Conservation (phyloP, 1,284 basidiomycete species). For the Naganishia albida region DNA sequence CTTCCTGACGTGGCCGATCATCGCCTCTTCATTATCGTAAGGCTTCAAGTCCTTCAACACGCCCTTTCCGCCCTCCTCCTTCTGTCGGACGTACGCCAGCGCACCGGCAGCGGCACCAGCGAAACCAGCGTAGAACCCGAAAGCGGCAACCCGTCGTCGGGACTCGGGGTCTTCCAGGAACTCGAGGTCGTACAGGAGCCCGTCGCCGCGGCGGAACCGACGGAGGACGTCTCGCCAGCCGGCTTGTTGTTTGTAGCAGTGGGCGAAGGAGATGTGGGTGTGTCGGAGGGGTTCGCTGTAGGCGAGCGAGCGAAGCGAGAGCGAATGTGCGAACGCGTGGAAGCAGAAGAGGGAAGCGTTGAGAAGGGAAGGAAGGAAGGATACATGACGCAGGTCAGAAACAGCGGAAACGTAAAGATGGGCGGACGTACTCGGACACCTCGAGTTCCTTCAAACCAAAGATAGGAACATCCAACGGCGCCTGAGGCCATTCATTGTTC, state of each 20-base stretch:
- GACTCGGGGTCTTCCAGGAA: constrained; percentile 86
- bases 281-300: constrained; percentile 71
- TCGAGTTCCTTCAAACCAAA: constrained; percentile 96
- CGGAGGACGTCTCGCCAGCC: constrained; percentile 88
- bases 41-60: constrained; percentile 71
- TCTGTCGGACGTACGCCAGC: constrained; percentile 74
- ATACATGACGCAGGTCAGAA: neutral
- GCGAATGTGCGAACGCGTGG: neutral
- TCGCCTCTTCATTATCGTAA: constrained; percentile 76
- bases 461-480: constrained; percentile 75
- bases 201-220: constrained; percentile 83
- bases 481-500: constrained; percentile 83
- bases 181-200: constrained; percentile 93
- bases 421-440: constrained; percentile 60
- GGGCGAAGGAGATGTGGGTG: constrained; percentile 98
- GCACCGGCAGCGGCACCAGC: constrained; percentile 94
- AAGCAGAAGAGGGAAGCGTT: neutral
- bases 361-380: neutral
- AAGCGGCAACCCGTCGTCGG: constrained; percentile 88
- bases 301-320: constrained; percentile 11
- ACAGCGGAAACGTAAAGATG: neutral
- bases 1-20: constrained; percentile 72
- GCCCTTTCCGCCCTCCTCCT: constrained; percentile 61
- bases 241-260: constrained; percentile 96
- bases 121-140: constrained; percentile 98